A percentile compares a stretch with the other conserved stretches of the same genome.
phyloP scores from a whole-genome alignment of 208 protist genomes.

The Crithidia thermophila region DNA sequence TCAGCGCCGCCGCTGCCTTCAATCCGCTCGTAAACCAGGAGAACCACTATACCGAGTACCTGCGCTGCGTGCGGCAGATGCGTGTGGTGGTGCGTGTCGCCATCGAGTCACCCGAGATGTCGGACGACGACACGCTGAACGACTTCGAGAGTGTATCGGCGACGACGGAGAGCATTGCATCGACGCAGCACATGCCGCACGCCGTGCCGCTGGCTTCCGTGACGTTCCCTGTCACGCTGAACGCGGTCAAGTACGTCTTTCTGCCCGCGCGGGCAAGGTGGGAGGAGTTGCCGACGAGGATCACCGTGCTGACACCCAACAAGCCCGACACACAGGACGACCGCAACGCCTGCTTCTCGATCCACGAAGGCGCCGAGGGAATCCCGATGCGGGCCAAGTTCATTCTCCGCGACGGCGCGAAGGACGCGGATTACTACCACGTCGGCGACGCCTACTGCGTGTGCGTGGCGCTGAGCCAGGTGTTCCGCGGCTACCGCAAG shows the following conservation, averaged over 20 bases:
- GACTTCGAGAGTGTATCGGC: slow-evolving; percentile 4
- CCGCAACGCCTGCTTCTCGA: slow-evolving; percentile 43
- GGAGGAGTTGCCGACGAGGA: slow-evolving; percentile 22
- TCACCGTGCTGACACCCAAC: slow-evolving; percentile 13
- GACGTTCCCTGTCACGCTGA: slow-evolving; percentile 11
- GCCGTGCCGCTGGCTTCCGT: not conserved
- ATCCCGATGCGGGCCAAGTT: slow-evolving; percentile 56
- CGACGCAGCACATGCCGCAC: not conserved
- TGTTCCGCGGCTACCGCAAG: slow-evolving; percentile 27
- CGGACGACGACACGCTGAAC: not conserved
- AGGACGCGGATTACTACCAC: slow-evolving; percentile 57
- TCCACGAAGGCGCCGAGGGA: slow-evolving; percentile 13
- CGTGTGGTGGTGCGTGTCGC: slow-evolving; percentile 21
- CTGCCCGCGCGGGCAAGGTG: slow-evolving; percentile 14
- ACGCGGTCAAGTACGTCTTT: slow-evolving; percentile 38
- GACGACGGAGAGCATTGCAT: slow-evolving; percentile 5
- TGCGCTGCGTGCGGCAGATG: slow-evolving; percentile 26
- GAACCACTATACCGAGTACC: slow-evolving; percentile 32
- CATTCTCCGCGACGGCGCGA: slow-evolving; percentile 34
- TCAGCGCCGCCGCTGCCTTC: slow-evolving; percentile 6
- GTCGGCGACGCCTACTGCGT: slow-evolving; percentile 58
- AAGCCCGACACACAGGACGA: slow-evolving; percentile 26
- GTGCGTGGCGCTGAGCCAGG: slow-evolving; percentile 36
- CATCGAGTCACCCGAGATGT: not conserved
- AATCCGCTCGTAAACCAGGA: slow-evolving; percentile 22